Conservation (phyloP, 2,329 filamentous ascomycete species). For the Tolypocladium tropicale region DNA sequence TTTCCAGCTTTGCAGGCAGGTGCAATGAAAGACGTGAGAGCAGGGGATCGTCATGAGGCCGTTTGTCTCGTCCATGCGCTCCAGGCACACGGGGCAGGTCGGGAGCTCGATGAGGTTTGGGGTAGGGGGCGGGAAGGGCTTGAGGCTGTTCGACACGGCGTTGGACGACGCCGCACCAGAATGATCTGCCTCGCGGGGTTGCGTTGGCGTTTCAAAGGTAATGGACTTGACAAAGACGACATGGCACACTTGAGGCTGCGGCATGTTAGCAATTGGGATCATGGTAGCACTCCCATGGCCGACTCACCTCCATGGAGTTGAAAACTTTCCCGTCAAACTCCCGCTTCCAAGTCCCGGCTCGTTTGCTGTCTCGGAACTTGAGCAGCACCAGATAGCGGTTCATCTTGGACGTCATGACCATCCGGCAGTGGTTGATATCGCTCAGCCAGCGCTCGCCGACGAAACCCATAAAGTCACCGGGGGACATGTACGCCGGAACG, state of each 20-base stretch:
- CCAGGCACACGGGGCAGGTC: slow-evolving; percentile 91
- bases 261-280: slow-evolving; percentile 7
- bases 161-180: slow-evolving; percentile 43
- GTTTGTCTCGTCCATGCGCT: slow-evolving; percentile 96
- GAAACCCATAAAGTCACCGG: slow-evolving; percentile 83
- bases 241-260: slow-evolving; percentile 80
- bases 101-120: slow-evolving; percentile 83
- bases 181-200: slow-evolving; percentile 40
- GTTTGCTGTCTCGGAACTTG: slow-evolving; percentile 72
- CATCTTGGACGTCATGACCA: slow-evolving; percentile 80
- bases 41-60: slow-evolving; percentile 92
- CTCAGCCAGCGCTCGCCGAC: slow-evolving; percentile 79
- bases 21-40: slow-evolving; percentile 96
- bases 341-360: slow-evolving; percentile 69
- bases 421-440: slow-evolving; percentile 84
- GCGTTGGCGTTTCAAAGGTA: slow-evolving; percentile 60
- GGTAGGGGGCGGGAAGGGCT: slow-evolving; percentile 57
- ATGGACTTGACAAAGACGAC: slow-evolving; percentile 92
- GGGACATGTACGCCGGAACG: slow-evolving; percentile 87
- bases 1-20: slow-evolving; percentile 91
- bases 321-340: slow-evolving; percentile 92
- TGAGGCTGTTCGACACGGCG: slow-evolving; percentile 34
- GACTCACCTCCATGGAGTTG: slow-evolving; percentile 71
- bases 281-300: too few species aligned
- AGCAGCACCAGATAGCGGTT: slow-evolving; percentile 93